Conservation (phyloP, 1,139 yeast species). For the Scheffersomyces parashehatae region DNA sequence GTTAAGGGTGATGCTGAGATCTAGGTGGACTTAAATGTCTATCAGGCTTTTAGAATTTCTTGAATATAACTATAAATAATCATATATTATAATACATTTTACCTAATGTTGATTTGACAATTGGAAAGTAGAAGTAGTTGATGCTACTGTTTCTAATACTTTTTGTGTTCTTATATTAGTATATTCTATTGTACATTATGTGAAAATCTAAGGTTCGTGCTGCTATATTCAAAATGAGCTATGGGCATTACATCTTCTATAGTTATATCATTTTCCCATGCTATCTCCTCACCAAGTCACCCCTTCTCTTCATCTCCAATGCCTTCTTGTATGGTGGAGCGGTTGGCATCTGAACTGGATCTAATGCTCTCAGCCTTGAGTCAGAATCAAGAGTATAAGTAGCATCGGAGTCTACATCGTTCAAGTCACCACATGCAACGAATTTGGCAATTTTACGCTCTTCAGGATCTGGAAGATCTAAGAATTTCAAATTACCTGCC, state of each 20-base stretch:
- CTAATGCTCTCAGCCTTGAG: slow-evolving; percentile 50
- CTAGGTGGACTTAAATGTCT: not conserved
- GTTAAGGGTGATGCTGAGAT: slow-evolving; percentile 37
- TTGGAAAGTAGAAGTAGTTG: too few species aligned
- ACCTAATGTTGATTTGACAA: too few species aligned
- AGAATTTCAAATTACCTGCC: slow-evolving; percentile 40
- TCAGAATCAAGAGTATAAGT: slow-evolving; percentile 69
- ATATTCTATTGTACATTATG: not conserved
- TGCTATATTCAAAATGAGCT: too few species aligned
- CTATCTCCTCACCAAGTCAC: slow-evolving; percentile 43
- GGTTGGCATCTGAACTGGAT: slow-evolving; percentile 93
- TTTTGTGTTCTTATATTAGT: not conserved
- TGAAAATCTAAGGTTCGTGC: too few species aligned
- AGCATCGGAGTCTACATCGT: slow-evolving; percentile 90
- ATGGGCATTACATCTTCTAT: too few species aligned
- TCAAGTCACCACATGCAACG: slow-evolving; percentile 89
- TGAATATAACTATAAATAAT: not conserved
- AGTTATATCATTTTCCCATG: not conserved
- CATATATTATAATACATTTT: not conserved
- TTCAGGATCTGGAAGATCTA: slow-evolving; percentile 50
- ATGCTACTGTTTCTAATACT: not conserved
- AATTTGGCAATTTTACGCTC: slow-evolving; percentile 81
- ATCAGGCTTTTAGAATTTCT: not conserved
- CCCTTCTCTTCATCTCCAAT: slow-evolving; percentile 79
- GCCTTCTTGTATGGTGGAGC: slow-evolving; percentile 96